phyloP scores from a whole-genome alignment of 164 flowering plant genomes.

The Houttuynia cordata region DNA sequence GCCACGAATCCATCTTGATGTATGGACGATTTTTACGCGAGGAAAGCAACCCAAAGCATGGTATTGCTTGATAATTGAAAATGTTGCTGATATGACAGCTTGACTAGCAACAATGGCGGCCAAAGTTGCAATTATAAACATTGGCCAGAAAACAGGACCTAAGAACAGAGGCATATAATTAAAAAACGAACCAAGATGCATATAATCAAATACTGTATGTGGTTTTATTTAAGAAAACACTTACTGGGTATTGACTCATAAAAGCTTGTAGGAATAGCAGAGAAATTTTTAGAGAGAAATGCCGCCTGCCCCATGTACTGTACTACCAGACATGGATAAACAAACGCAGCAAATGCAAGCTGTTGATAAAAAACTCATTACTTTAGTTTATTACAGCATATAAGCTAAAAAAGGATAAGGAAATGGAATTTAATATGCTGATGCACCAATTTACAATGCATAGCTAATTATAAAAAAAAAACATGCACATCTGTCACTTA shows the following conservation, averaged over 20 bases:
- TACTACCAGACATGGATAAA: slow-evolving; percentile 57
- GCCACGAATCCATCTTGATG: slow-evolving; percentile 40
- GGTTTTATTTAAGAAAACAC: slow-evolving; percentile 1
- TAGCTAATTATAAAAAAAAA: no score
- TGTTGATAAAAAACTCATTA: slow-evolving; percentile 9
- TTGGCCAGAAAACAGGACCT: slow-evolving; percentile 54
- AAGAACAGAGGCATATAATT: background rate
- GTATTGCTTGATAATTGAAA: slow-evolving; percentile 55
- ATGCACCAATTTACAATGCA: background rate
- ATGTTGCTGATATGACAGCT: slow-evolving; percentile 47
- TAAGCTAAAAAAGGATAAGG: background rate
- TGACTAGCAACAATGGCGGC: slow-evolving; percentile 63
- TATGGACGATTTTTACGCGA: slow-evolving; percentile 58
- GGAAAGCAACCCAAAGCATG: slow-evolving; percentile 71
- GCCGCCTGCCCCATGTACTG: slow-evolving; percentile 90
- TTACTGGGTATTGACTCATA: slow-evolving; percentile 63
- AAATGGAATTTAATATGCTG: background rate
- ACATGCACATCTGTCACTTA: no score
- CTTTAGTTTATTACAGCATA: background rate
- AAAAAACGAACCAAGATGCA: background rate
- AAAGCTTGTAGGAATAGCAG: slow-evolving; percentile 29
- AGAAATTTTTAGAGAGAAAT: slow-evolving; percentile 51
- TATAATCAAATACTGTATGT: background rate
- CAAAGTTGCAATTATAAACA: slow-evolving; percentile 38
- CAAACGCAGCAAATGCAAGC: slow-evolving; percentile 40